phyloP scores from a whole-genome alignment of 208 protist species.

The Jaenimonas drosophilae region DNA sequence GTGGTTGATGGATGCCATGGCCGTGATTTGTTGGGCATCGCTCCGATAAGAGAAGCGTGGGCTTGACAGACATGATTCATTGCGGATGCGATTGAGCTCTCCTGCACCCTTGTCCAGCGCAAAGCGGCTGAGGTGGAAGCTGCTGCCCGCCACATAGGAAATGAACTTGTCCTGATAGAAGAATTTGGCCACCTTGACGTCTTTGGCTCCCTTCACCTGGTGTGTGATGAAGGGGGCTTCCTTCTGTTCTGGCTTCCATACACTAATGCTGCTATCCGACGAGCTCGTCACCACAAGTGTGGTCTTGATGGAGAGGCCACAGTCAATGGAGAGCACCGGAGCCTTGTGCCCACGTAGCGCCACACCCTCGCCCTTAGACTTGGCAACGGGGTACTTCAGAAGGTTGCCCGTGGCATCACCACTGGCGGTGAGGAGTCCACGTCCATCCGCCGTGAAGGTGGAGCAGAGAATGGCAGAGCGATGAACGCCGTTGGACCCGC shows the following conservation, averaged over 20 bases:
- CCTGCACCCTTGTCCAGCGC: slow-evolving; percentile 12
- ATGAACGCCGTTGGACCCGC: slow-evolving; percentile 11
- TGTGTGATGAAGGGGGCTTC: slow-evolving; percentile 9
- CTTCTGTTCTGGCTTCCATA: slow-evolving; percentile 35
- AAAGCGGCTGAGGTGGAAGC: slow-evolving; percentile 15
- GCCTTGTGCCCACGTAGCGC: slow-evolving; percentile 18
- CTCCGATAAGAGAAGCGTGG: slow-evolving; percentile 19
- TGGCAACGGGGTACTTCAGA: slow-evolving; percentile 41
- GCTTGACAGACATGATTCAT: slow-evolving; percentile 1
- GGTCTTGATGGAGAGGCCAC: slow-evolving; percentile 42
- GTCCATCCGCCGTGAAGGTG: slow-evolving; percentile 31
- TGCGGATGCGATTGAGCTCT: slow-evolving; percentile 1
- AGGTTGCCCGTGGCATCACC: slow-evolving; percentile 24
- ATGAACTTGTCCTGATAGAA: slow-evolving; percentile 78
- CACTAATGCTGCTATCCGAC: slow-evolving; percentile 31
- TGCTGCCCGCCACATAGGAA: slow-evolving; percentile 24
- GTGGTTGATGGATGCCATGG: slow-evolving; percentile 60
- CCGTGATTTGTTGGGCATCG: slow-evolving; percentile 33
- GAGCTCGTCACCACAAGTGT: slow-evolving; percentile 40
- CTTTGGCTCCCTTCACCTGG: background rate
- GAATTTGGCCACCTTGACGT: slow-evolving; percentile 48
- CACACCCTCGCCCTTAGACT: slow-evolving; percentile 20
- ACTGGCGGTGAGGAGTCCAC: slow-evolving; percentile 32
- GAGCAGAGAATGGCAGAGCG: slow-evolving; percentile 11
- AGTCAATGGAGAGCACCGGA: slow-evolving; percentile 35